These are phyloP conservation scores for Corchorus capsularis DNA, from an alignment of 345 rosid species.

Conservation along the genomic window DNA sequence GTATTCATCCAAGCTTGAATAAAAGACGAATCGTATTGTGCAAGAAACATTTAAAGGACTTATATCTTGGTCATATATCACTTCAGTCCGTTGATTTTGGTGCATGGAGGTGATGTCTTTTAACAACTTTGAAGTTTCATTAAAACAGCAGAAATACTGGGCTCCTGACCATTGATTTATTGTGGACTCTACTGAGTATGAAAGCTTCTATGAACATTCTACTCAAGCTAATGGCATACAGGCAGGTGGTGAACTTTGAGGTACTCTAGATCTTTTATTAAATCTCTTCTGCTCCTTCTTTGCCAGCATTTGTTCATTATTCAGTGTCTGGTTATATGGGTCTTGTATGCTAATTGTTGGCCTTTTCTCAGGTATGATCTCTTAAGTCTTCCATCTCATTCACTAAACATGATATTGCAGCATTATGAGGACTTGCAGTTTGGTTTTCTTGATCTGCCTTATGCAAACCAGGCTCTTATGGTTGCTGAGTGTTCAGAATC, in stretches of 20 bases:
- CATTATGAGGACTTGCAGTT: no score
- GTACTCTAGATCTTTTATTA: background rate
- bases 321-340: no score
- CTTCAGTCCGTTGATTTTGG: constrained; percentile 82
- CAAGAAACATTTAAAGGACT: constrained; percentile 65
- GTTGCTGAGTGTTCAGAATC: no score
- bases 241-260: background rate
- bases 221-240: background rate
- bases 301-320: no score
- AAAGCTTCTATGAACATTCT: background rate
- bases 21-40: constrained; percentile 78
- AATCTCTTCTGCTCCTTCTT: no score
- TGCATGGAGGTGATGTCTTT: constrained; percentile 54
- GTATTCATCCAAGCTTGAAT: constrained; percentile 85
- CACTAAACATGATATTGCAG: no score
- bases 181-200: background rate
- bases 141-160: background rate
- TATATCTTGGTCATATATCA: constrained; percentile 72
- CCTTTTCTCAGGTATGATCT: no score
- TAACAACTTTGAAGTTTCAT: background rate
- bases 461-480: no score
- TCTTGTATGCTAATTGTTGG: no score
- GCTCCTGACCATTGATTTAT: background rate
- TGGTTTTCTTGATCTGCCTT: no score
- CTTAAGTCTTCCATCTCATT: no score